Evolutionary conservation across 2,329 filamentous ascomycete species (phyloP).

Genomic region (Aureobasidium sp.): DNA sequence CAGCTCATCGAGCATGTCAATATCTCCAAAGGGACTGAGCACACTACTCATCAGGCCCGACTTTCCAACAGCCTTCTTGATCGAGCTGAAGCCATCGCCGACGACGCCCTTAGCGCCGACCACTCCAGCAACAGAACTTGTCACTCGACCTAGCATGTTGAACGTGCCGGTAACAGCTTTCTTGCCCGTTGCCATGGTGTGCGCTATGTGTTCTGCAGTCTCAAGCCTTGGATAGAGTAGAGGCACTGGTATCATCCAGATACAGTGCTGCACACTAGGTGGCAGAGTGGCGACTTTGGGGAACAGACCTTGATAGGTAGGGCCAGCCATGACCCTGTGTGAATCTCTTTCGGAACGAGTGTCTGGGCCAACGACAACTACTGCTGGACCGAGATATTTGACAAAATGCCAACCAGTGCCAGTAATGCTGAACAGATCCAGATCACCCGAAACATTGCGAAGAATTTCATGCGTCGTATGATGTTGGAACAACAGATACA

Average conservation of each 20-base stretch:
- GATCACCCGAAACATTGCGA: slow-evolving; percentile 78
- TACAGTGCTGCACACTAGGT: slow-evolving; percentile 88
- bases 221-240: slow-evolving; percentile 87
- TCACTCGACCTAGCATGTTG: slow-evolving; percentile 91
- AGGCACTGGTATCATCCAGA: slow-evolving; percentile 92
- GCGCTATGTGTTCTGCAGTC: slow-evolving; percentile 81
- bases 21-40: slow-evolving; percentile 90
- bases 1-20: slow-evolving; percentile 88
- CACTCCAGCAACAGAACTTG: slow-evolving; percentile 88
- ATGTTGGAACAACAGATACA: slow-evolving; percentile 98
- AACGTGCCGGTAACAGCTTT: slow-evolving; percentile 95
- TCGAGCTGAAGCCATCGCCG: slow-evolving; percentile 82
- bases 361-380: slow-evolving; percentile 84
- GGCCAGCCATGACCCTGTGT: slow-evolving; percentile 86
- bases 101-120: slow-evolving; percentile 93
- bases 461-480: slow-evolving; percentile 93
- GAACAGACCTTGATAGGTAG: slow-evolving; percentile 95
- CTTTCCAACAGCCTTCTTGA: slow-evolving; percentile 96
- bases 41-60: slow-evolving; percentile 92
- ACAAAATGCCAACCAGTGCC: slow-evolving; percentile 98
- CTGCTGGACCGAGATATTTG: slow-evolving; percentile 87
- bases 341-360: slow-evolving; percentile 87
- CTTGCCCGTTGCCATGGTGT: slow-evolving; percentile 89
- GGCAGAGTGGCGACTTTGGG: slow-evolving; percentile 89
- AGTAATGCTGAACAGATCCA: slow-evolving; percentile 91